Percentiles rank a stretch among this genome's conserved stretches.
Conservation (phyloP, 2,329 filamentous ascomycete species). For the Fusarium subtropicale region DNA sequence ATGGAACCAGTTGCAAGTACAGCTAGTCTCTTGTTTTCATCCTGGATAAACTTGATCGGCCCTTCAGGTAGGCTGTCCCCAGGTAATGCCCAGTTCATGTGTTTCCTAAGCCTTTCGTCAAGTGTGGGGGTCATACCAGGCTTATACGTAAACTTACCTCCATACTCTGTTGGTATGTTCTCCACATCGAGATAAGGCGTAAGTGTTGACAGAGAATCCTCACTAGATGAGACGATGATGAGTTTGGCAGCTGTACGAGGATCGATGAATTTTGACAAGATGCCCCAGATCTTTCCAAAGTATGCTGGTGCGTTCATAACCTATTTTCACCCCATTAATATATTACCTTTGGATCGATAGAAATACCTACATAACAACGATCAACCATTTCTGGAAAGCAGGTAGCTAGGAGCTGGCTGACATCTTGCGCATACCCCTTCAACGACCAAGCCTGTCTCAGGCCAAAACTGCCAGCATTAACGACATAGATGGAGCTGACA, state of each 20-base stretch:
- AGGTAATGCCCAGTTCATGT: background rate
- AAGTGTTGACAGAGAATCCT: background rate
- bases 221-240: background rate
- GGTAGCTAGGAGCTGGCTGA: background rate
- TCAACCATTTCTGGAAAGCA: background rate
- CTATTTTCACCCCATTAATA: background rate
- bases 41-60: background rate
- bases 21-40: background rate
- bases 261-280: background rate
- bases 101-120: background rate
- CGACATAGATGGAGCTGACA: background rate
- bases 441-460: constrained; percentile 4
- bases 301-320: background rate
- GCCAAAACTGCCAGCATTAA: background rate
- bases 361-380: background rate
- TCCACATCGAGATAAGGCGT: background rate
- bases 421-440: background rate
- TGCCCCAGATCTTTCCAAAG: constrained; percentile 4
- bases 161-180: background rate
- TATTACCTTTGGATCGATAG: accelerated
- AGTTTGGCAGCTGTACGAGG: constrained; percentile 1
- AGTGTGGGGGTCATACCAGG: background rate
- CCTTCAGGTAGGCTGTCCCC: background rate
- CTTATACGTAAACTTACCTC: background rate
- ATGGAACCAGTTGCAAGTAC: background rate